Base-by-base conservation (phyloP, 2,329 filamentous ascomycete species). In the Fusarium compactum region DNA sequence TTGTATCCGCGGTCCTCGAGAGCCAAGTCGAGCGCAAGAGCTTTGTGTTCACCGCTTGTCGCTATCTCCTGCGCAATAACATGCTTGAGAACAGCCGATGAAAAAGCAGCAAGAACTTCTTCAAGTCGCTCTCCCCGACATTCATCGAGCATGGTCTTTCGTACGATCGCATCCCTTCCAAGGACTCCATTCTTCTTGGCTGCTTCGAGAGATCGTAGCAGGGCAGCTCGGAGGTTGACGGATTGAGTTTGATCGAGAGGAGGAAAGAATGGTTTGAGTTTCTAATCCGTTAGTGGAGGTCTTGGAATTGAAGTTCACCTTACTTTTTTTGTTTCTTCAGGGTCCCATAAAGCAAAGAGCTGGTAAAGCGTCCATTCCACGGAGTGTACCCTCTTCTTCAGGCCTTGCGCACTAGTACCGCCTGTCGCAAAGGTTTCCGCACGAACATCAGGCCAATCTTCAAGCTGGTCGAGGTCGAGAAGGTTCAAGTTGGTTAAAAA, bases 91-190 rank as follows among this genome's bases (percentile, higher is more conserved):
- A 97, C 94, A 0, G 90, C 88, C 16, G 92, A 92, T 2, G 95
- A 98, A 75, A 99, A 97, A 1, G 89, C 85, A 5, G 93, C 89
- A 29, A 98, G 85, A 2, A 97, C 83, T 77, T 99, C 96, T 77
- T 95, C 94, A 58, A 98, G 88, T 69, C 93, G 91, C 58, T 97
- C 94, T 8, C 95, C 95, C 71, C 92, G 95, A 82, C 96, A 99
- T 74, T 99, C 95, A 77, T 99, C 96, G 54, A 99, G 84, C 93
- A 98, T 97, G 0, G 94, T 97, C 83, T 97, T 98, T 54, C 96
- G 89, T 32, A 98, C 82, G 1, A 97, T 87, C 0, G 88, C 87
- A 76, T 97, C 94, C 52, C 93, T 87, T 5, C 94, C 93, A 11
- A 98, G 84, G 1, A 91, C 84, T 30, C 94, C 95, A 81, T 89